Evolutionary conservation across 768 basidiomycete genomes (phyloP), one percentile per base, ranked within the genome.

Genomic region (Naganishia friedmannii): DNA sequence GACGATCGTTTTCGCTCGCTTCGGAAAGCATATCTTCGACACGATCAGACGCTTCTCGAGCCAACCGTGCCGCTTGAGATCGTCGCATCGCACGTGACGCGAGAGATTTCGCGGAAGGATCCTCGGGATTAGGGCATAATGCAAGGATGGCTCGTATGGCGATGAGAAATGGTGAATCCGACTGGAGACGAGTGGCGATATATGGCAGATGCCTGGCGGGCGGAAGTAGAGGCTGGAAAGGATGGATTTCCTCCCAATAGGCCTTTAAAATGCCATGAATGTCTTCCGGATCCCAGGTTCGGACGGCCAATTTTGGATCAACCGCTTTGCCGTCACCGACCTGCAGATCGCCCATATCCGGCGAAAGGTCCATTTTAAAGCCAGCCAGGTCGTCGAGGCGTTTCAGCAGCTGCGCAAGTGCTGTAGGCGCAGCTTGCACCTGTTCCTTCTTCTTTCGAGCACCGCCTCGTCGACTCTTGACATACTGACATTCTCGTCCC

Each of bases 171-270:
- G 79, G 78, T 10, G 79, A 80, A 51, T 75, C 71, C 5, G 74
- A 66, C 4, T 76, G 65, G 48, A 80, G 70, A 5, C 75, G 70
- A 21, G 32, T 12, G 34, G 46, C 58, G 63, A 65, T 32, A 26
- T 31, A 70, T 28, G 73, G 46, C 45, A 75, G 63, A 57, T 74
- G 73, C 23, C 73, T 63, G 19, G 76, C 72, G 8, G 74, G 76
- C 12, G 79, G 79, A 66, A 80, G 75, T 39, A 80, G 74, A 3
- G 78, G 71, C n/a, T 77, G 72, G 72, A 76, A 80, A 6, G 77
- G 77, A 68, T 80, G 79, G n/a, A 79, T 74, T 45, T 80, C 79
- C 54, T 74, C 73, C 69, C 78, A 80, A 65, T 80, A 79, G 29
- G 73, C 70, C 39, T 66, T 63, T 28, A 79, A 70, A 15, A 72